Base-by-base conservation (phyloP, 2,329 filamentous ascomycete genomes). In the Colletotrichum sp. region DNA sequence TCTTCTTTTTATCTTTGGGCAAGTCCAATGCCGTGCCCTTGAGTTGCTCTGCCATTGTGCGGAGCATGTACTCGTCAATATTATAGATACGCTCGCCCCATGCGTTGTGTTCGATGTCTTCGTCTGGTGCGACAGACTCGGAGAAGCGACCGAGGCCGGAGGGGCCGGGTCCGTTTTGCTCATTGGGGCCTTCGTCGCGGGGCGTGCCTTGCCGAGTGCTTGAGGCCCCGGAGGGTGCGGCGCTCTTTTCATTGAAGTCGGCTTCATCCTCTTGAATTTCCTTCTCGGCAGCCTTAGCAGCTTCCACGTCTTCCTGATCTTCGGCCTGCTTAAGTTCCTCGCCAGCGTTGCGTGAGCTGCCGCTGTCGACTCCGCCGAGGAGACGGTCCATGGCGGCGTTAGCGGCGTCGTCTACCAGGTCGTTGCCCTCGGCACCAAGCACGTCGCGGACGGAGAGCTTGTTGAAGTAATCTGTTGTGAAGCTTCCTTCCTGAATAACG, bases 401-500 rank as follows among this genome's bases (percentile, higher is more conserved):
- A 3, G 94, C 94, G 67, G 94, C 94, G 79, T 93, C 90, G n/a
- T 90, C 88, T 28, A 91, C 85, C 8, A 86, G 79, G 76, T 93
- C 91, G 1, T 90, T 87, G 52, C 91, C 88, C 15, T 91, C 90
- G 16, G 34, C 61, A 69, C 90, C 91, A 30, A 95, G 88, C 67
- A 94, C 93, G 76, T 95, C 94, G 48, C 91, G 89, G 67, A 94
- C 93, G 3, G 90, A 96, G 58, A 94, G 88, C 80, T 94, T 95
- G 80, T 96, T 96, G 85, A 98, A 96, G 83, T 98, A 96, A 81
- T 99, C 97, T 0, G 97, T 99, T 0, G 96, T 99, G 83, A 99
- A 99, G 79, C 96, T 96, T 77, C 97, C 97, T 83, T 99, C 97
- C 82, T 99, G 98, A 79, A 99, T 99, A 72, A 99, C 96, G 9